phyloP scores from a whole-genome alignment of 2,329 filamentous ascomycete species.

The Mycosphaerella arachidis region DNA sequence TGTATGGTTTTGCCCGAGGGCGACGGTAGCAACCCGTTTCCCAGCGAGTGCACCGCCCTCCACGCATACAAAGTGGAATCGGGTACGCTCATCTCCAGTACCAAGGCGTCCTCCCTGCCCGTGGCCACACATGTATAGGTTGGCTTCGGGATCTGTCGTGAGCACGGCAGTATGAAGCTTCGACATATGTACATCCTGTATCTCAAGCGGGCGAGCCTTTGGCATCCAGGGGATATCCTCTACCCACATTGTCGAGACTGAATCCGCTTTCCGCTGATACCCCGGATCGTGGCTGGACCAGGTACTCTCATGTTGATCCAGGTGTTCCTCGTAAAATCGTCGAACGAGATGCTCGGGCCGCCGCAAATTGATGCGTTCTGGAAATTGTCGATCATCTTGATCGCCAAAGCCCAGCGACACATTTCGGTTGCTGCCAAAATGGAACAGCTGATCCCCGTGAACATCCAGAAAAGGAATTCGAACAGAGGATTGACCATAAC shows the following conservation, averaged over 20 bases:
- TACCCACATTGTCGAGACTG: constrained; percentile 31
- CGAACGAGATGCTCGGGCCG: constrained; percentile 73
- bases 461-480: constrained; percentile 35
- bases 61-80: constrained; percentile 80
- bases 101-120: constrained; percentile 86
- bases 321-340: constrained; percentile 66
- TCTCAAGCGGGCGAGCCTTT: constrained; percentile 64
- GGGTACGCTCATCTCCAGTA: constrained; percentile 81
- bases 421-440: constrained; percentile 96
- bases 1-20: constrained; percentile 86
- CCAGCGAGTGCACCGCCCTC: constrained; percentile 68
- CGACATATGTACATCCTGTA: constrained; percentile 79
- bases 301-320: constrained; percentile 41
- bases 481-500: constrained; percentile 26
- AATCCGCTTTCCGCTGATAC: constrained; percentile 17
- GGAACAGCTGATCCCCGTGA: constrained; percentile 78
- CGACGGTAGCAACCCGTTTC: constrained; percentile 68
- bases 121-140: constrained; percentile 88
- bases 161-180: constrained; percentile 89
- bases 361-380: constrained; percentile 72
- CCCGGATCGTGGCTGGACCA: constrained; percentile 36
- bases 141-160: constrained; percentile 80
- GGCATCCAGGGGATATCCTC: constrained; percentile 68
- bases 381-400: constrained; percentile 88
- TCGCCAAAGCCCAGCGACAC: constrained; percentile 90